Evolutionary conservation across 768 basidiomycete genomes (phyloP).

Genomic region (Psilocybe subaeruginosa): DNA sequence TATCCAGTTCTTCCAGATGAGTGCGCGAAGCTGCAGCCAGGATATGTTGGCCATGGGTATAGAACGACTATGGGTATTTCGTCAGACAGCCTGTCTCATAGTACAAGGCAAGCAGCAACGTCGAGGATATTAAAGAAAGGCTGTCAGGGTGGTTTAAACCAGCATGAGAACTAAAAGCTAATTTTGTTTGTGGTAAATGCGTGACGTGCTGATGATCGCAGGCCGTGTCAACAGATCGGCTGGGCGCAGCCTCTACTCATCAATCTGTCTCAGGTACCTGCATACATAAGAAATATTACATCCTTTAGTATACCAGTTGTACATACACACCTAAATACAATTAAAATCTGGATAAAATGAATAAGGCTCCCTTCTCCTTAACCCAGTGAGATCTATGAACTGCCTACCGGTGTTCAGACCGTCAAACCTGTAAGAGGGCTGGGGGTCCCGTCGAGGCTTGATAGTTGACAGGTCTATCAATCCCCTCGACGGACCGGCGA

Average conservation of each 20-base stretch:
- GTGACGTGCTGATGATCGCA: not conserved
- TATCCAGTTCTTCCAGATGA: conserved; percentile 79
- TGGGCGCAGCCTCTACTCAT: not conserved
- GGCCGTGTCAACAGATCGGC: not conserved
- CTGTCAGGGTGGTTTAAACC: not conserved
- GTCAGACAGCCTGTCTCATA: too few species aligned
- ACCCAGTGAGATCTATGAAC: too few species aligned
- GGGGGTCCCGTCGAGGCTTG: too few species aligned
- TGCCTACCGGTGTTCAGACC: too few species aligned
- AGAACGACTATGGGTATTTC: not conserved
- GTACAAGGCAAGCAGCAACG: not conserved
- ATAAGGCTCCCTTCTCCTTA: too few species aligned
- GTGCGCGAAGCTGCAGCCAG: conserved; percentile 60
- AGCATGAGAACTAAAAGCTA: conserved; percentile 1
- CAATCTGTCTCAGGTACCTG: not conserved
- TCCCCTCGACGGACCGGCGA: too few species aligned
- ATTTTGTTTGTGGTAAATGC: not conserved
- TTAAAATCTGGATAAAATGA: too few species aligned
- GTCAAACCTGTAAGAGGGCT: too few species aligned
- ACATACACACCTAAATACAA: too few species aligned
- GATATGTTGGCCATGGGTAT: conserved; percentile 44
- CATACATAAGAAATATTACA: not conserved
- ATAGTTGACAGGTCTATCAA: too few species aligned
- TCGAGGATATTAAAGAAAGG: not conserved
- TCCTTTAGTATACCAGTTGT: too few species aligned